Evolutionary conservation across 768 basidiomycete species (phyloP).

Genomic region (Lyophyllum decastes): DNA sequence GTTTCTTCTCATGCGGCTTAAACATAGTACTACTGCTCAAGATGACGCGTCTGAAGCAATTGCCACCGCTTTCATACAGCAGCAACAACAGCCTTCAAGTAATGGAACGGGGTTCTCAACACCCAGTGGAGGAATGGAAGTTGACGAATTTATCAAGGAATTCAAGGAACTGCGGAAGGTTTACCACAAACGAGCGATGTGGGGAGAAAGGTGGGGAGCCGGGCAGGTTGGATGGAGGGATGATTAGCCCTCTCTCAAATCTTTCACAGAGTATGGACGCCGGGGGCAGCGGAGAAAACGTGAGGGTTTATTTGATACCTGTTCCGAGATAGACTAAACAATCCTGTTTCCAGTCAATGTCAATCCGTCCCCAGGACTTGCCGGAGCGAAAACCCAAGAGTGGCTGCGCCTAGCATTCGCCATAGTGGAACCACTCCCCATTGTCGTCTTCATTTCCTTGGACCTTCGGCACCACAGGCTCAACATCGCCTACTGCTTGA

Average conservation of each 20-base stretch:
- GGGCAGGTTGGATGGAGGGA: conserved; percentile 89
- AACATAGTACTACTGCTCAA: conserved; percentile 87
- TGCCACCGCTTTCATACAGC: conserved; percentile 81
- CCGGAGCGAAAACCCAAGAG: not conserved
- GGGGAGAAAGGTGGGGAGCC: conserved; percentile 84
- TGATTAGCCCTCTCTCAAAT: conserved; percentile 33
- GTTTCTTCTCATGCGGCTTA: conserved; percentile 85
- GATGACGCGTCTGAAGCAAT: conserved; percentile 87
- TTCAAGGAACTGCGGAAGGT: conserved; percentile 85
- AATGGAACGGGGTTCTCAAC: conserved; percentile 33
- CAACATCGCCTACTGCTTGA: no score
- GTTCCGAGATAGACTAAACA: not conserved
- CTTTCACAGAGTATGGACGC: not conserved
- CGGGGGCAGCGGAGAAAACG: no score
- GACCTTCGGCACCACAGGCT: not conserved
- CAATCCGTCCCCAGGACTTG: not conserved
- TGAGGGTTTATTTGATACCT: not conserved
- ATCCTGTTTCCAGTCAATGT: not conserved
- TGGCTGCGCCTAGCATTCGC: no score
- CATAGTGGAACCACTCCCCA: no score
- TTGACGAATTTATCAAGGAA: conserved; percentile 86
- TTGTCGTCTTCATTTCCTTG: not conserved
- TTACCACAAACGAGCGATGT: conserved; percentile 93
- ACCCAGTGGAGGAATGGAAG: conserved; percentile 50
- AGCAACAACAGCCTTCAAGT: conserved; percentile 41